Evolutionary conservation across 2,329 filamentous ascomycete genomes (phyloP), one percentile per base, ranked within the genome.

Genomic region (Alternaria triticina): DNA sequence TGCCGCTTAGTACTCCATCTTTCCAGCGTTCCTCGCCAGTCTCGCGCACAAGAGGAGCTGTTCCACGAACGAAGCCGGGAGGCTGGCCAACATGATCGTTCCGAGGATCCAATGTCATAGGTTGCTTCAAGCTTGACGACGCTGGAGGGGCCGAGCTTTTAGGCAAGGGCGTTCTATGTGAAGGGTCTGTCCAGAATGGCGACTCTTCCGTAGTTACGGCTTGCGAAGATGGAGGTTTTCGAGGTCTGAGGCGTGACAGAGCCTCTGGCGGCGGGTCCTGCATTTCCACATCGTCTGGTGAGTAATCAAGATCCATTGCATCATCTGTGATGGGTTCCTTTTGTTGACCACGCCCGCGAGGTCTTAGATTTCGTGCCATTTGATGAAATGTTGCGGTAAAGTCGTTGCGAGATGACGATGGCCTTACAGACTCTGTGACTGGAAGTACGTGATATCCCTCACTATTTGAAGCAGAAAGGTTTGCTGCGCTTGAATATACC

Each of bases 1-100:
- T 28, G 27, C 49, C 28, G 15, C 49, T 51, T 20, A 65, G 51
- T n/a, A 67, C 65, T 2, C 65, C 65, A 23, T 59, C 8, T 3
- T 28, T 44, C 59, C 57, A 67, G 13, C 15, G 5, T 3, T 6
- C 54, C 10, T 49, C 22, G 20, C 11, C 22, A 9, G 52, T 57
- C 23, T 62, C 40, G 4, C 55, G 54, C 8, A 20, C n/a, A n/a
- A n/a, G 10, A 40, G 59, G 46, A 46, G 20, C 49, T 13, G 50
- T 20, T 23, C 11, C n/a, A 15, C 17, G 49, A 51, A 51, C 17
- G 13, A 33, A 51, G 3, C 49, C 49, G 49, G 49, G 49, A 6
- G 49, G 49, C 6, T 30, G 20, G 28, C 49, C 13, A 25, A 52
- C 49, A 36, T 23, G 10, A 36, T 36, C 3, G 11, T 36, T 10